These are phyloP conservation scores for Saccharomycopsis oosterbeekiorum DNA, from an alignment of 805 yeast species.

Conservation along the genomic window DNA sequence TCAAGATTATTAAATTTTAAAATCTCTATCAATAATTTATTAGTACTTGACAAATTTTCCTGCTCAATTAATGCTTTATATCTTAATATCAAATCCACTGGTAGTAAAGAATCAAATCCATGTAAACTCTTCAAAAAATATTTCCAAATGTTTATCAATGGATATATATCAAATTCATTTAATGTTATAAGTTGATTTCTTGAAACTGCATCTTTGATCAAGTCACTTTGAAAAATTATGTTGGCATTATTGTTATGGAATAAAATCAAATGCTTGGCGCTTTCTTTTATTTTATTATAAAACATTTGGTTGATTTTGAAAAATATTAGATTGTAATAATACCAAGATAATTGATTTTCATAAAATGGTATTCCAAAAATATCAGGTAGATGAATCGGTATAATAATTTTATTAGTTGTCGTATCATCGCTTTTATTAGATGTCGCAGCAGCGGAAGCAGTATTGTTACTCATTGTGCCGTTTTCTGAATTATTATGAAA, in stretches of 20 bases:
- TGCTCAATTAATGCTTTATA: background rate
- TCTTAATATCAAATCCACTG: background rate
- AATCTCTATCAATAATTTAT: slow-evolving; percentile 28
- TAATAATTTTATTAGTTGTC: slow-evolving; percentile 29
- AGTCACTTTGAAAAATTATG: slow-evolving; percentile 10
- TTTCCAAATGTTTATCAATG: slow-evolving; percentile 35
- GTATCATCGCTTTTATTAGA: slow-evolving; percentile 26
- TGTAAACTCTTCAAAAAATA: slow-evolving; percentile 35
- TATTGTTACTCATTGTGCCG: slow-evolving; percentile 33
- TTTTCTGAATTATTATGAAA: slow-evolving; percentile 46
- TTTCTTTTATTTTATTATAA: background rate
- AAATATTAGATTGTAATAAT: slow-evolving; percentile 16
- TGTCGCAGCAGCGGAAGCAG: slow-evolving; percentile 47
- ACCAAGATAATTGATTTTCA: slow-evolving; percentile 21
- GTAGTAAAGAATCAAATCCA: slow-evolving; percentile 2
- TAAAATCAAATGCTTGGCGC: slow-evolving; percentile 5
- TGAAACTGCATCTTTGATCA: slow-evolving; percentile 27
- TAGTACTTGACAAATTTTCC: background rate
- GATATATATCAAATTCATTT: slow-evolving; percentile 46
- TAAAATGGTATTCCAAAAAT: slow-evolving; percentile 25
- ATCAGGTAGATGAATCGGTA: slow-evolving; percentile 29
- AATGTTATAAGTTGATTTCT: slow-evolving; percentile 45
- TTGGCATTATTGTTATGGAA: slow-evolving; percentile 11
- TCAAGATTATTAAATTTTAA: slow-evolving; percentile 26
- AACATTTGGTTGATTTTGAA: slow-evolving; percentile 13